phyloP scores from a whole-genome alignment of 108 stramenopile species.

The Epithemia pelagica region DNA sequence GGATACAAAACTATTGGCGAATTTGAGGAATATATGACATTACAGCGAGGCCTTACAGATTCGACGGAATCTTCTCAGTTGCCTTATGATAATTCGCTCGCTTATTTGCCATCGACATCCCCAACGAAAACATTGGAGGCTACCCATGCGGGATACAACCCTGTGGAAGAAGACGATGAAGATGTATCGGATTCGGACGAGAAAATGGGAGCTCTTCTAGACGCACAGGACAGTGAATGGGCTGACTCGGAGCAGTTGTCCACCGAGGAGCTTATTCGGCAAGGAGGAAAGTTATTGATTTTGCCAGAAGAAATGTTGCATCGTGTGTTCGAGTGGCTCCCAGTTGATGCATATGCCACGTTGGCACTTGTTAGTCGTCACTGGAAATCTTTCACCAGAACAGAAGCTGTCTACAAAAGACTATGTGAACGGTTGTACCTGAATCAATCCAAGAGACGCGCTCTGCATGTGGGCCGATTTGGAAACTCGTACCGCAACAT shows the following conservation, averaged over 20 bases:
- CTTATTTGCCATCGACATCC: not conserved
- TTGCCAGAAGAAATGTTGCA: slow-evolving; percentile 74
- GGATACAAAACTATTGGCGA: slow-evolving; percentile 77
- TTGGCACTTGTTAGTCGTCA: slow-evolving; percentile 63
- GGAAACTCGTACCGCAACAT: slow-evolving; percentile 62
- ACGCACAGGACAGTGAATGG: slow-evolving; percentile 7
- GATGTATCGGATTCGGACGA: slow-evolving; percentile 30
- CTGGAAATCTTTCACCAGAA: slow-evolving; percentile 70
- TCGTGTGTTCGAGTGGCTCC: slow-evolving; percentile 51
- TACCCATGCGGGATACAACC: slow-evolving; percentile 14
- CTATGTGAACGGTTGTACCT: slow-evolving; percentile 71
- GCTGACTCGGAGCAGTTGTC: slow-evolving; percentile 20
- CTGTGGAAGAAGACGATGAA: slow-evolving; percentile 30
- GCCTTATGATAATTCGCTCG: slow-evolving; percentile 7
- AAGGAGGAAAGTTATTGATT: slow-evolving; percentile 48
- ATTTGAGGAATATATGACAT: slow-evolving; percentile 71
- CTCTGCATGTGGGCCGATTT: slow-evolving; percentile 55
- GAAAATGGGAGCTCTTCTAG: not conserved
- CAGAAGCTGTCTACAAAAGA: slow-evolving; percentile 57
- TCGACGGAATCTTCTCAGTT: not conserved
- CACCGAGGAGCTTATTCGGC: slow-evolving; percentile 37
- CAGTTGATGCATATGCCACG: slow-evolving; percentile 54
- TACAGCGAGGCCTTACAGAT: slow-evolving; percentile 38
- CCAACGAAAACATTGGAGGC: slow-evolving; percentile 17
- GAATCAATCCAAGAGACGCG: slow-evolving; percentile 59